phyloP scores from a whole-genome alignment of 1,284 basidiomycete genomes.

The Afroboletus lepidellus region DNA sequence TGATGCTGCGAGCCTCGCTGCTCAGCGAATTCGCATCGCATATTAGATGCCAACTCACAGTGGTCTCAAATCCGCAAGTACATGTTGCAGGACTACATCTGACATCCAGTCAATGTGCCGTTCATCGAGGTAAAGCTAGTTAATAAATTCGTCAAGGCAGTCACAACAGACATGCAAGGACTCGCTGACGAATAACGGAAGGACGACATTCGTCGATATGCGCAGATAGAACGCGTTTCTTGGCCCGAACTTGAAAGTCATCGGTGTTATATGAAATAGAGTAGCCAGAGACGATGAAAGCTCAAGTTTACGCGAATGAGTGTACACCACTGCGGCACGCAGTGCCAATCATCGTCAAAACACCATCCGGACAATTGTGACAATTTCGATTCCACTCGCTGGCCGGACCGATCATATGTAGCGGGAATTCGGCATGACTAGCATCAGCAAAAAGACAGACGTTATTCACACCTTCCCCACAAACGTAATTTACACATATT shows the following conservation, averaged over 20 bases:
- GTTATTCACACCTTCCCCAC: not conserved
- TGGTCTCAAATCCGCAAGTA: slow-evolving; percentile 68
- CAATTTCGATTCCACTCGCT: too few species aligned
- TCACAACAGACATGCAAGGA: not conserved
- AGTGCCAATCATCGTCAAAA: too few species aligned
- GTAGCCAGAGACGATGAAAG: too few species aligned
- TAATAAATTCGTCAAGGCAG: slow-evolving; percentile 6
- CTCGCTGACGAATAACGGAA: slow-evolving; percentile 64
- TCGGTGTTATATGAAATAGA: too few species aligned
- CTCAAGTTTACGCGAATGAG: too few species aligned
- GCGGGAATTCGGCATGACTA: too few species aligned
- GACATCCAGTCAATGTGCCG: slow-evolving; percentile 81
- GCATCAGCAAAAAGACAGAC: too few species aligned
- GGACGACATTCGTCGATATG: slow-evolving; percentile 57
- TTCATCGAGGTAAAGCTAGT: slow-evolving; percentile 73
- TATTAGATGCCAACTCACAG: slow-evolving; percentile 42
- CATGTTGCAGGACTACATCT: slow-evolving; percentile 64
- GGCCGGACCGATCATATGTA: too few species aligned
- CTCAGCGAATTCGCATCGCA: not conserved
- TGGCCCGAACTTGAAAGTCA: slow-evolving; percentile 52
- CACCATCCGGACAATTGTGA: too few species aligned
- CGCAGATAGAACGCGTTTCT: slow-evolving; percentile 72
- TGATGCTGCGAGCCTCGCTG: slow-evolving; percentile 44
- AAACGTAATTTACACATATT: not conserved
- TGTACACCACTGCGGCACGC: too few species aligned